phyloP scores from a whole-genome alignment of 148 eudicot species.

The Salicornia ramosissima region DNA sequence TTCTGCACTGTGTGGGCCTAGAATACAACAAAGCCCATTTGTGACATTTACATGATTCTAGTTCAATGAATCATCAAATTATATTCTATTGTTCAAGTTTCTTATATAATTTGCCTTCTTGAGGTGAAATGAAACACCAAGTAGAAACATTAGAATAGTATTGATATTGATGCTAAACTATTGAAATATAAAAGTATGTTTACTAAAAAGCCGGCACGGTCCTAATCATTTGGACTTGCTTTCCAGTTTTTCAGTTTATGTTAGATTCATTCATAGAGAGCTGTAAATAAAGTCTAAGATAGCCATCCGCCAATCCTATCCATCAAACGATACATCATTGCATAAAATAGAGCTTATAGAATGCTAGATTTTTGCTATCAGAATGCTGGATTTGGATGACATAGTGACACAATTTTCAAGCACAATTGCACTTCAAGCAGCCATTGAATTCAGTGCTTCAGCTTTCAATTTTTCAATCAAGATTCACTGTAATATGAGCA shows the following conservation, averaged over 20 bases:
- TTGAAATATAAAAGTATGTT: neutral
- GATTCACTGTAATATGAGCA: neutral
- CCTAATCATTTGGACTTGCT: too few species aligned
- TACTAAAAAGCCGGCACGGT: conserved; percentile 3
- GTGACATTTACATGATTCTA: neutral
- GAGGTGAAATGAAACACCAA: neutral
- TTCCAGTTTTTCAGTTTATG: too few species aligned
- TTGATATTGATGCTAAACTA: neutral
- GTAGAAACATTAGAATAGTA: neutral
- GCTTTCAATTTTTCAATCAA: neutral
- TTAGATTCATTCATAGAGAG: neutral
- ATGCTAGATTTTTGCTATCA: neutral
- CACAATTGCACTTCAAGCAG: neutral
- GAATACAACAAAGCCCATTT: too few species aligned
- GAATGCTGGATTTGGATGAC: neutral
- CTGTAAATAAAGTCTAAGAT: neutral
- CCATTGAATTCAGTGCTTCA: neutral
- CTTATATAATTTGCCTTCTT: neutral
- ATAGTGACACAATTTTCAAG: neutral
- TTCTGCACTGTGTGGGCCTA: neutral
- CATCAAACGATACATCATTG: neutral
- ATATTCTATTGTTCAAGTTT: neutral
- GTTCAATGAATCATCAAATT: neutral
- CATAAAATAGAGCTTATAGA: conserved; percentile 1
- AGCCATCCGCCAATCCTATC: neutral